These are phyloP conservation scores for Eutrema salsugineum DNA, from an alignment of 441 rosid genomes.

Conservation along the genomic window DNA sequence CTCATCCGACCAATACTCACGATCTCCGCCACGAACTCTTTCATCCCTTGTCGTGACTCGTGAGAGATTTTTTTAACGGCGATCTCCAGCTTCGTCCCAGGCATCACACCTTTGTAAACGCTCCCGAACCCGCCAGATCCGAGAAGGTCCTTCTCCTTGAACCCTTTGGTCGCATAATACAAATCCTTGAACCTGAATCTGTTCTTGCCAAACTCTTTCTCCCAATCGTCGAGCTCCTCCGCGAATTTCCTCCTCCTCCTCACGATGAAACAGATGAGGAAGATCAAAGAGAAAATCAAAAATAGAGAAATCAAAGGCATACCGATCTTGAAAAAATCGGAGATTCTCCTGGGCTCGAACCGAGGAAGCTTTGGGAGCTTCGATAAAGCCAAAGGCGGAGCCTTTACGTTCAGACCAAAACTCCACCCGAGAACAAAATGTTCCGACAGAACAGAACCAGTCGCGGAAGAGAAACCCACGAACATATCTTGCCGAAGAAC, in stretches of 20 bases:
- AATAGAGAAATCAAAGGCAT: conserved; percentile 29
- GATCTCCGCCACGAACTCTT: conserved; percentile 74
- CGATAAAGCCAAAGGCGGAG: conserved; percentile 48
- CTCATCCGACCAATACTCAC: conserved; percentile 77
- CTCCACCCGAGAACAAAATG: conserved; percentile 81
- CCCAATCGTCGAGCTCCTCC: conserved; percentile 73
- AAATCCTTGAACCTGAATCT: conserved; percentile 61
- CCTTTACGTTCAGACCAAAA: conserved; percentile 43
- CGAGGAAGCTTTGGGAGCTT: conserved; percentile 62
- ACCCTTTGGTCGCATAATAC: conserved; percentile 64
- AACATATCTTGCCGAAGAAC: conserved; percentile 52
- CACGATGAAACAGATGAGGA: conserved; percentile 13
- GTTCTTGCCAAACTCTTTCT: conserved; percentile 67
- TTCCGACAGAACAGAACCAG: conserved; percentile 69
- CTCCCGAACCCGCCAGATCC: conserved; percentile 79
- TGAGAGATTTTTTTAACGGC: conserved; percentile 78
- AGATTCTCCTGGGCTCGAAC: conserved; percentile 11
- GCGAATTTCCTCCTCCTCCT: conserved; percentile 39
- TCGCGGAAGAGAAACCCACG: conserved; percentile 84
- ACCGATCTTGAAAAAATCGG: conserved; percentile 26
- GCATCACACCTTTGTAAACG: conserved; percentile 69
- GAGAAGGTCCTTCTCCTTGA: conserved; percentile 54
- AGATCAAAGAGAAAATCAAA: conserved; percentile 23
- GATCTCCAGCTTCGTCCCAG: conserved; percentile 41
- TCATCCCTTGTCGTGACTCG: conserved; percentile 77